These are phyloP conservation scores for Westerdykella ornata DNA, from an alignment of 2,329 filamentous ascomycete species.

Conservation along the genomic window DNA sequence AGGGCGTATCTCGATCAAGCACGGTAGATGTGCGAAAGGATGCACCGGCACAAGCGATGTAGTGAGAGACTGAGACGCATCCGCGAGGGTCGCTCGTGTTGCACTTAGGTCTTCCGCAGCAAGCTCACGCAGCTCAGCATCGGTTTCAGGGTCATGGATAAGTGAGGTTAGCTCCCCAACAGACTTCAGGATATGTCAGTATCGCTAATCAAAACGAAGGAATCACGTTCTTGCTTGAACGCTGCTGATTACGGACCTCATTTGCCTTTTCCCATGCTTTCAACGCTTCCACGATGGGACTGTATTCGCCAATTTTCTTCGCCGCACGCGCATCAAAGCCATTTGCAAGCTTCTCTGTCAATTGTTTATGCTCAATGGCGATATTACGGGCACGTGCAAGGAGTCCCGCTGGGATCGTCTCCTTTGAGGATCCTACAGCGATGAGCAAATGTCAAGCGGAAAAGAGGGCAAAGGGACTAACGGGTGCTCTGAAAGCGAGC, in stretches of 20 bases:
- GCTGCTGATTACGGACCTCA: slow-evolving; percentile 39
- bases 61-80: slow-evolving; percentile 62
- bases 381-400: slow-evolving; percentile 51
- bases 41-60: slow-evolving; percentile 77
- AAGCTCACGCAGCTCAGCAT: slow-evolving; percentile 53
- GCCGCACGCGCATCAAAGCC: slow-evolving; percentile 52
- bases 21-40: slow-evolving; percentile 83
- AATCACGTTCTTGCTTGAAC: neutral
- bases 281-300: slow-evolving; percentile 47
- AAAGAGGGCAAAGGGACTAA: slow-evolving; percentile 3
- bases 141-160: slow-evolving; percentile 59
- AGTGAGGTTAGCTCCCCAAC: slow-evolving; percentile 66
- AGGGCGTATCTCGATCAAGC: slow-evolving; percentile 83
- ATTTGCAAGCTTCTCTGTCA: slow-evolving; percentile 47
- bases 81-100: slow-evolving; percentile 56
- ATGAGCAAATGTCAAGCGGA: neutral
- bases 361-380: slow-evolving; percentile 49
- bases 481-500: slow-evolving; percentile 26
- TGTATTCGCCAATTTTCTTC: slow-evolving; percentile 53
- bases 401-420: slow-evolving; percentile 48
- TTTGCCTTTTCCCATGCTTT: slow-evolving; percentile 53
- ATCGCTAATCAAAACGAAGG: neutral
- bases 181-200: slow-evolving; percentile 38
- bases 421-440: neutral
- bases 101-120: slow-evolving; percentile 63